Percentiles rank a stretch among this genome's conserved stretches.
phyloP scores from a whole-genome alignment of 2,329 filamentous ascomycete species.

The Ampelomyces quisqualis region DNA sequence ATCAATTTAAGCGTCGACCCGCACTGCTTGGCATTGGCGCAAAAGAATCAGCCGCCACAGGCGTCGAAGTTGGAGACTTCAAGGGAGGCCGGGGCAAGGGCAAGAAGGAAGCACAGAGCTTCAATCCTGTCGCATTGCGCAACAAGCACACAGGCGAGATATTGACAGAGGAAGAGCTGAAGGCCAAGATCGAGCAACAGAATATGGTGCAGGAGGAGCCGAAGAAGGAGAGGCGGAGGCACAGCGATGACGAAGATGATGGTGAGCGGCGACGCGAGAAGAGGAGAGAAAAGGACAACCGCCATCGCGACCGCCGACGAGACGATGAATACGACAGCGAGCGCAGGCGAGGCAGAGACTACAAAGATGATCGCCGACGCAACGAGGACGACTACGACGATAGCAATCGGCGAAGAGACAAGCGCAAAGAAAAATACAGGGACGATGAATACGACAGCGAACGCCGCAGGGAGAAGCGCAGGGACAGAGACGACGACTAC shows the following conservation, averaged over 20 bases:
- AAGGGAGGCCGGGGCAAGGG: constrained; percentile 54
- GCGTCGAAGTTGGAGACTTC: constrained; percentile 73
- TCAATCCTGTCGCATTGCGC: constrained; percentile 62
- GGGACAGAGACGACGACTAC: constrained; percentile 27
- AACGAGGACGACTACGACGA: constrained; percentile 33
- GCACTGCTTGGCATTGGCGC: constrained; percentile 86
- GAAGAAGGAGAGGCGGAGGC: constrained; percentile 8
- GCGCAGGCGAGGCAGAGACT: constrained; percentile 13
- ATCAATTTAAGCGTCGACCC: constrained; percentile 68
- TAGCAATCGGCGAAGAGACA: constrained; percentile 19
- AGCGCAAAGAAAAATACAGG: constrained; percentile 13
- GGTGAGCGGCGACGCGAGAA: constrained; percentile 19
- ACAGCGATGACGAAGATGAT: constrained; percentile 9
- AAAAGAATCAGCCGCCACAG: constrained; percentile 66
- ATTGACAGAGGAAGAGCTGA: constrained; percentile 63
- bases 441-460: constrained; percentile 33
- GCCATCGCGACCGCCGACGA: constrained; percentile 1
- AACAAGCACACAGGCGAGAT: constrained; percentile 64
- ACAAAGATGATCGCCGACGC: constrained; percentile 15
- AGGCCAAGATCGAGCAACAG: constrained; percentile 53
- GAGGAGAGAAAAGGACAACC: constrained; percentile 13
- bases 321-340: constrained; percentile 32
- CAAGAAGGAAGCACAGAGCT: constrained; percentile 51
- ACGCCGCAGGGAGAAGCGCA: constrained; percentile 16
- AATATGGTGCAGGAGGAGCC: constrained; percentile 47